These are phyloP conservation scores for Boletus reticulatus DNA, from an alignment of 768 basidiomycete genomes.

Conservation along the genomic window DNA sequence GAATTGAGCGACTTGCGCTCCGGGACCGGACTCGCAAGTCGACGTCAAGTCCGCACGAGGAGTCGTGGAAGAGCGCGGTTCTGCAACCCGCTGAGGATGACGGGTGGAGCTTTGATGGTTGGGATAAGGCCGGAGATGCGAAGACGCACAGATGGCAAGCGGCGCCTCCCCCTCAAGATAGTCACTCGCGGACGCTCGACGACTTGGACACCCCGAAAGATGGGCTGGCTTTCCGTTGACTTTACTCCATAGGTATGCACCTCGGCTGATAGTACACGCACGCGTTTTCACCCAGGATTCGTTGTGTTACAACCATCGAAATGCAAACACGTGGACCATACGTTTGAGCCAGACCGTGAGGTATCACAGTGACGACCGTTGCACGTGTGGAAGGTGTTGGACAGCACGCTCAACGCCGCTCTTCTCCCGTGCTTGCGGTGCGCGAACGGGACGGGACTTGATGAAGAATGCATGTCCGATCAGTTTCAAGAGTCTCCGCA, in stretches of 20 bases:
- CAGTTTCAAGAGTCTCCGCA: neutral
- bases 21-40: conserved; percentile 21
- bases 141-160: neutral
- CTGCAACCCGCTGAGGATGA: conserved; percentile 33
- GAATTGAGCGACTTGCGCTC: conserved; percentile 47
- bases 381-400: too few species aligned
- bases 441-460: neutral
- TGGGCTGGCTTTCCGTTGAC: conserved; percentile 9
- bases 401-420: neutral
- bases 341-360: too few species aligned
- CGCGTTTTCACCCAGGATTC: neutral
- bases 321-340: neutral
- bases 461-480: neutral
- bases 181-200: neutral
- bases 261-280: neutral
- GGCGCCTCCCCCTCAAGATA: neutral
- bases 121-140: conserved; percentile 26
- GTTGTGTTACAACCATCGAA: neutral
- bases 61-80: conserved; percentile 45
- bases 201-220: neutral
- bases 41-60: conserved; percentile 12
- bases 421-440: neutral
- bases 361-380: too few species aligned
- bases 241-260: too few species aligned
- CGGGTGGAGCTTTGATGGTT: conserved; percentile 50